A percentile compares a stretch with the other conserved stretches of the same genome.
Evolutionary conservation across 2,329 filamentous ascomycete genomes (phyloP).

Genomic region (Penicillium sp.): DNA sequence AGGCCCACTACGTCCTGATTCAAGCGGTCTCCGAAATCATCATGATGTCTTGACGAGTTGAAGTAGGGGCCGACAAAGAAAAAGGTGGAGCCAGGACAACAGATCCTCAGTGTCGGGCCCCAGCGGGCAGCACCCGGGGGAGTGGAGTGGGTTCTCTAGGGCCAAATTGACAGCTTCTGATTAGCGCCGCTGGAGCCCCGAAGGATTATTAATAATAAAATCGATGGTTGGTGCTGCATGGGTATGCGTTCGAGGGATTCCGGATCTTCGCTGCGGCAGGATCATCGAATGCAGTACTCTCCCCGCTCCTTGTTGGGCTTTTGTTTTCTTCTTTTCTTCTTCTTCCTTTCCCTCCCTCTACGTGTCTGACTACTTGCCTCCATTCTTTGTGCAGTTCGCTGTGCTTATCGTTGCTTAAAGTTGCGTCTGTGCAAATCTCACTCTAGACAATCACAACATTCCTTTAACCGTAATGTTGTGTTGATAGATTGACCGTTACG

Average conservation of each 20-base stretch:
- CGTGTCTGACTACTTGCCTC: too few relatives aligned
- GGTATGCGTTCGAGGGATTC: neutral
- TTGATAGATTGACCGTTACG: too few relatives aligned
- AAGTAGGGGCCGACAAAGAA: constrained; percentile 2
- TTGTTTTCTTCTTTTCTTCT: neutral
- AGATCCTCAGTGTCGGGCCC: neutral
- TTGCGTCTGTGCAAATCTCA: too few relatives aligned
- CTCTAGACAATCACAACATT: too few relatives aligned
- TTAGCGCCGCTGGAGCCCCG: constrained; percentile 4
- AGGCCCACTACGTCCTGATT: neutral
- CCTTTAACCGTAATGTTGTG: too few relatives aligned
- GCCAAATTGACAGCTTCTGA: constrained; percentile 11
- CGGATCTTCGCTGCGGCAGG: neutral
- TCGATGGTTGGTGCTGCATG: neutral
- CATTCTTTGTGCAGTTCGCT: too few relatives aligned
- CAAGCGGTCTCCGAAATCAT: neutral
- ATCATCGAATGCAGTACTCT: neutral
- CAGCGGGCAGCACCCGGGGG: neutral
- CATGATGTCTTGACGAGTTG: neutral
- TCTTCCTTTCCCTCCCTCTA: neutral
- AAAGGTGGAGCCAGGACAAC: neutral
- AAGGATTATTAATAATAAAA: neutral
- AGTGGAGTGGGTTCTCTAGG: neutral
- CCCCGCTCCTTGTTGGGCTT: neutral
- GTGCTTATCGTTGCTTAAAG: too few relatives aligned